Evolutionary conservation across 2,329 filamentous ascomycete species (phyloP).

Genomic region (Colletotrichum lini): DNA sequence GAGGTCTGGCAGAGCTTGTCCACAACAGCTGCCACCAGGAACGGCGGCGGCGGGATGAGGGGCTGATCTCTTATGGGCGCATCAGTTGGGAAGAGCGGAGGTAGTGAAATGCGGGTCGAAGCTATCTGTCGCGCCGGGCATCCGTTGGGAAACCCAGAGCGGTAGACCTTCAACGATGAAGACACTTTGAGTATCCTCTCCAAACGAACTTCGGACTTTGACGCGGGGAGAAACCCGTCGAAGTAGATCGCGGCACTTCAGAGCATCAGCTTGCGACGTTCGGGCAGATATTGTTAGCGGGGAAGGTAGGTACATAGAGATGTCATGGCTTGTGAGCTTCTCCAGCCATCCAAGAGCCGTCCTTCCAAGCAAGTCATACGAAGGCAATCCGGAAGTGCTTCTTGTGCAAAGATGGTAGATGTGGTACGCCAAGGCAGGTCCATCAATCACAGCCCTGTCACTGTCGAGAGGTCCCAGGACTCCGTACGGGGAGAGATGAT

Average conservation of each 20-base stretch:
- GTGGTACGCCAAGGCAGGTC: slow-evolving; percentile 83
- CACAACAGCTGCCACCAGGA: slow-evolving; percentile 83
- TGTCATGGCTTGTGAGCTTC: slow-evolving; percentile 66
- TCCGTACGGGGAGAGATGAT: slow-evolving; percentile 68
- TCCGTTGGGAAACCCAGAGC: slow-evolving; percentile 49
- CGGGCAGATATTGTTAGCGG: background rate
- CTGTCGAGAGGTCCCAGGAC: slow-evolving; percentile 57
- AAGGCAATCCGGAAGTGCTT: slow-evolving; percentile 69
- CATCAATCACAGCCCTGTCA: slow-evolving; percentile 75
- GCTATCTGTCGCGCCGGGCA: slow-evolving; percentile 46
- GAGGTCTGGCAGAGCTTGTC: slow-evolving; percentile 72
- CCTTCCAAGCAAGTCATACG: slow-evolving; percentile 74
- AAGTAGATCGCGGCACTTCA: slow-evolving; percentile 81
- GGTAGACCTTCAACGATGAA: slow-evolving; percentile 66
- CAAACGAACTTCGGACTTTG: slow-evolving; percentile 75
- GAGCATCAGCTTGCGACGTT: slow-evolving; percentile 10
- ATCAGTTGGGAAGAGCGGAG: slow-evolving; percentile 47
- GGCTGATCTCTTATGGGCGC: slow-evolving; percentile 50
- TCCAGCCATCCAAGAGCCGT: slow-evolving; percentile 75
- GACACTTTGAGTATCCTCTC: slow-evolving; percentile 72
- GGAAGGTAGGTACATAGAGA: slow-evolving; percentile 71
- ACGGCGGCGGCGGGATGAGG: slow-evolving; percentile 70
- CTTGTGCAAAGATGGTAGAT: slow-evolving; percentile 71
- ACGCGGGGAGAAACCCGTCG: slow-evolving; percentile 82
- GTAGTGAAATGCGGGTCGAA: slow-evolving; percentile 18